These are phyloP conservation scores for Eucalyptus cloeziana DNA, from an alignment of 345 rosid genomes.

Conservation along the genomic window DNA sequence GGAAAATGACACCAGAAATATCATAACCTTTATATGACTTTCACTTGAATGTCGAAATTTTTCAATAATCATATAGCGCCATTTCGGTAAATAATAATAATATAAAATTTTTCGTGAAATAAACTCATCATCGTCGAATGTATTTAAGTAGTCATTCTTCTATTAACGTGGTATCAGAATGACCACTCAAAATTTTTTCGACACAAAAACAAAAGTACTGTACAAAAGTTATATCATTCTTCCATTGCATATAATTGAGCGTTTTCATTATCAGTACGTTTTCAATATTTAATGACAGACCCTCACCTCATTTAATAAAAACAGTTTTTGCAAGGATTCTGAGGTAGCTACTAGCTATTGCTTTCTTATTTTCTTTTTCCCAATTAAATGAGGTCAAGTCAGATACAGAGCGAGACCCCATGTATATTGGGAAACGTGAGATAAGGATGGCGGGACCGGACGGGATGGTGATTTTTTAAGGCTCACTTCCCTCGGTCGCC, in stretches of 20 bases:
- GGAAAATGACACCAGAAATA: background rate
- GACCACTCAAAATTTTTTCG: too few species aligned
- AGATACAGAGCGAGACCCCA: background rate
- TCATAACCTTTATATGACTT: background rate
- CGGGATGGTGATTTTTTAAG: background rate
- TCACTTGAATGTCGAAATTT: background rate
- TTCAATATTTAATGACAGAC: background rate
- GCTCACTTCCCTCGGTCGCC: background rate
- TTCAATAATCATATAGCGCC: background rate
- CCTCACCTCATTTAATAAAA: background rate
- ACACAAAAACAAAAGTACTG: background rate
- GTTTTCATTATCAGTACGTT: background rate
- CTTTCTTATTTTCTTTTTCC: background rate
- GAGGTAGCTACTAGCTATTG: background rate
- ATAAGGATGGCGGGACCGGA: background rate
- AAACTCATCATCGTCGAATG: too few species aligned
- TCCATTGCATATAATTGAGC: background rate
- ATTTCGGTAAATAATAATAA: background rate
- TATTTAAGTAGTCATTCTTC: background rate
- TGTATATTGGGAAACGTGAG: background rate
- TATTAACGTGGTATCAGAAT: background rate
- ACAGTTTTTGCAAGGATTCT: background rate
- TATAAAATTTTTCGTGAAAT: too few species aligned
- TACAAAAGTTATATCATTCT: background rate
- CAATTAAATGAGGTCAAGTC: background rate